Evolutionary conservation across 2,329 filamentous ascomycete species (phyloP), one percentile per base, ranked within the genome.

Genomic region (Capronia coronata): DNA sequence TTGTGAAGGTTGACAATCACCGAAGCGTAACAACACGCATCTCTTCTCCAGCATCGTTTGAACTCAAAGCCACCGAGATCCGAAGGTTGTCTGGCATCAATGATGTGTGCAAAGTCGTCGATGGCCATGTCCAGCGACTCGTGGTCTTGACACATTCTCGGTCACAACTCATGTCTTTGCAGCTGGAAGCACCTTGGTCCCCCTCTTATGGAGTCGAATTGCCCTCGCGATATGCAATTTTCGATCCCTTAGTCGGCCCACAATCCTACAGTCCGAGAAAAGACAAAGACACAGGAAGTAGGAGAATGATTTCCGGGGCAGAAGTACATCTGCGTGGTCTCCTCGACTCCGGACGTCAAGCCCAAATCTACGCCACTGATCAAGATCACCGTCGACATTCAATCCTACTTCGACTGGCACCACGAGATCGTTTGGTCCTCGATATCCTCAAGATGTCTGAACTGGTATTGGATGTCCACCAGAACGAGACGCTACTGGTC

Each of bases 131-230:
- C 46, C 80, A 82, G 25, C 80, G 82, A 56, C 83, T 90, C 44
- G 68, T 89, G 2, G 80, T 86, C 21, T 68, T 91, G 11, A 84
- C 82, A 2, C 78, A 83, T 58, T 78, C 80, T 19, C 75, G 76
- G 43, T 72, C 80, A 56, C 83, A 83, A 1, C 75, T 76, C 23
- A 77, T 79, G 40, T 80, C 85, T 61, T 67, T 91, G 13, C 86
- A 82, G 57, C 70, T 87, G 8, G 85, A 89, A 65, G 84, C 84
- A 4, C 85, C 84, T 0, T 90, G 86, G 86, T 82, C 83, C 49
- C 76, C 77, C 45, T 73, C 85, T 10, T 79, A 82, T n/a, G 80
- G 80, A 37, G 68, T 89, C n/a, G 71, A 75, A 0, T 67, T 88
- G 1, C 82, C 84, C 1, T 59, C 52, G 5, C 70, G 74, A 22